A percentile compares a stretch with the other conserved stretches of the same genome.
phyloP scores from a whole-genome alignment of 176 grass and related monocot genomes.

The Elymus sibiricus region DNA sequence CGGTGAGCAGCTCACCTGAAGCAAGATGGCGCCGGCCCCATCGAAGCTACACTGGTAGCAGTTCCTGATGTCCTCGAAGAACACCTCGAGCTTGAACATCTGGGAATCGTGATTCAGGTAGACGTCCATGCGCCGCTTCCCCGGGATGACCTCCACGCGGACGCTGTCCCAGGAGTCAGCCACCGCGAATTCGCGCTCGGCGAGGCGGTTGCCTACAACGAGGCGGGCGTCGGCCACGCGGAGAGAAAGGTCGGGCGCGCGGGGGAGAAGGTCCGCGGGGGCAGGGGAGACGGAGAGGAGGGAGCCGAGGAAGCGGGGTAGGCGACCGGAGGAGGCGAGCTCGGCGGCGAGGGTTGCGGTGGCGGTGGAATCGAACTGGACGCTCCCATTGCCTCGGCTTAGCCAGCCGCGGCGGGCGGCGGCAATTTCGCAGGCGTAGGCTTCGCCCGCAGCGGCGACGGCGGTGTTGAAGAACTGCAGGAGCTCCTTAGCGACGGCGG shows the following conservation, averaged over 20 bases:
- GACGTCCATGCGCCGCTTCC: slow-evolving; percentile 61
- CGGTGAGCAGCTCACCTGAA: slow-evolving; percentile 53
- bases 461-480: slow-evolving; percentile 65
- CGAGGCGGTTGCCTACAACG: slow-evolving; percentile 30
- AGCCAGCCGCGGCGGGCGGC: slow-evolving; percentile 63
- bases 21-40: slow-evolving; percentile 47
- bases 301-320: slow-evolving; percentile 61
- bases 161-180: slow-evolving; percentile 61
- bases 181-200: slow-evolving; percentile 39
- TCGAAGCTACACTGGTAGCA: slow-evolving; percentile 49
- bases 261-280: slow-evolving; percentile 58
- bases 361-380: slow-evolving; percentile 64
- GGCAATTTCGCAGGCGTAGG: slow-evolving; percentile 71
- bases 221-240: slow-evolving; percentile 23
- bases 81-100: slow-evolving; percentile 68
- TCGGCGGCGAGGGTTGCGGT: slow-evolving; percentile 38
- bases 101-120: slow-evolving; percentile 52
- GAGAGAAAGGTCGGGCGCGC: slow-evolving; percentile 49
- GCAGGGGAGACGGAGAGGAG: slow-evolving; percentile 46
- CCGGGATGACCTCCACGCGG: slow-evolving; percentile 71
- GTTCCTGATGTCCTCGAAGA: slow-evolving; percentile 71
- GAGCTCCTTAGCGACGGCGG: slow-evolving; percentile 63
- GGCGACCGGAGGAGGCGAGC: slow-evolving; percentile 42
- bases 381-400: slow-evolving; percentile 51
- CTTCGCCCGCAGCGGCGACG: slow-evolving; percentile 43